Evolutionary conservation across 306 rosid genomes (phyloP), one percentile per base, ranked within the genome.

Genomic region (Vigna nakashimae): DNA sequence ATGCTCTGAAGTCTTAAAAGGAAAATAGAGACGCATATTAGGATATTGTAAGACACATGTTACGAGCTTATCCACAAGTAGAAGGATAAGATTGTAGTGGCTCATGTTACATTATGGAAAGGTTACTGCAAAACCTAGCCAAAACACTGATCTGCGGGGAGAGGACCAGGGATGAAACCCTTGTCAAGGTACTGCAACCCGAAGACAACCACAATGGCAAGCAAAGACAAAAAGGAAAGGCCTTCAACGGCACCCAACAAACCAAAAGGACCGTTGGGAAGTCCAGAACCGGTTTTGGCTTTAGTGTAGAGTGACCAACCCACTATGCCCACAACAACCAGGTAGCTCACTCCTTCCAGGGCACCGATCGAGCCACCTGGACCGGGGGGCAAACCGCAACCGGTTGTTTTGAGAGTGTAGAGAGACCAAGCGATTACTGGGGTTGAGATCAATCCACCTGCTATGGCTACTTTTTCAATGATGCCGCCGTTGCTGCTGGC

Each of bases 361-460:
- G 97, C 97, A 13, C 98, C 98, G 5, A 94, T 82, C 7, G 97
- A 89, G 13, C 98, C 99, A 14, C 87, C 96, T 1, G 97, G 99
- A 9, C 99, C 99, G 0, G 99, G 99, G 0, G 98, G 98, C 12
- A 94, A 82, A 5, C 98, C 98, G 4, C 98, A 94, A 0, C 97
- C 99, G 0, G 99, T 95, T 32, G 97, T 88, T 81, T 95, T 92
- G 50, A 95, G 95, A 0, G 98, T 88, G 89, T 84, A 95, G 40
- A 95, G 98, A 0, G 99, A 95, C 98, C 97, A 95, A 2, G 87
- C 97, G 13, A 95, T 92, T 15, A 95, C 93, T 2, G 98, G 97
- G 6, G 83, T 51, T 42, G 99, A 88, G 46, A 95, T 76, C n/a
- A 95, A 71, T 13, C 99, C 99, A 4, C 92, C 89, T 0, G 81